Conservation (phyloP, 2,329 filamentous ascomycete species). For the Fusarium acutatum region DNA sequence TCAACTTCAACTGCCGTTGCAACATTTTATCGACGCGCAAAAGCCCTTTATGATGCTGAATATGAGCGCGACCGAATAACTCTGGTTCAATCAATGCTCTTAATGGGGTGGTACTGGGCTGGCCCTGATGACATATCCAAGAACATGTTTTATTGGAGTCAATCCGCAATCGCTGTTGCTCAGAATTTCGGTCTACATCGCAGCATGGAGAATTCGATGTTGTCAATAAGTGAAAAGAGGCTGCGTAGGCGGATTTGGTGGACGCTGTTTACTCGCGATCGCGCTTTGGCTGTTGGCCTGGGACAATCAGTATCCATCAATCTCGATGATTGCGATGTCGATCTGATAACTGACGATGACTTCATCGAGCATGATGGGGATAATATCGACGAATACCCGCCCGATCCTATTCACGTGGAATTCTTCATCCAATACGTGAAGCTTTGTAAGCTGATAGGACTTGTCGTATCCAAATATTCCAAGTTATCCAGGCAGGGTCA, state of each 20-base stretch:
- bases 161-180: background rate
- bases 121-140: background rate
- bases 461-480: background rate
- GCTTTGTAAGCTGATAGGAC: background rate
- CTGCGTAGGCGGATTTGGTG: background rate
- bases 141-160: background rate
- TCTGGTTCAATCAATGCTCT: background rate
- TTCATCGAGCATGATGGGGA: background rate
- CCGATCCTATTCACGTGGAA: background rate
- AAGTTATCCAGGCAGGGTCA: background rate
- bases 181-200: background rate
- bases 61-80: background rate
- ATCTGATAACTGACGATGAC: background rate
- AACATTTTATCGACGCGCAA: background rate
- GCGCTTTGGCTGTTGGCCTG: background rate
- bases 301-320: background rate
- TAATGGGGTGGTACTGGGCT: background rate
- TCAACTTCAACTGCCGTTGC: background rate
- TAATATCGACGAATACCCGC: background rate
- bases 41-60: background rate
- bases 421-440: background rate
- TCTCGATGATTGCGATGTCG: background rate
- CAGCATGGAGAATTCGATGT: background rate
- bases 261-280: background rate
- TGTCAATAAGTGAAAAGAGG: background rate